Evolutionary conservation across 2,329 filamentous ascomycete genomes (phyloP).

Genomic region (Phoma sp.): DNA sequence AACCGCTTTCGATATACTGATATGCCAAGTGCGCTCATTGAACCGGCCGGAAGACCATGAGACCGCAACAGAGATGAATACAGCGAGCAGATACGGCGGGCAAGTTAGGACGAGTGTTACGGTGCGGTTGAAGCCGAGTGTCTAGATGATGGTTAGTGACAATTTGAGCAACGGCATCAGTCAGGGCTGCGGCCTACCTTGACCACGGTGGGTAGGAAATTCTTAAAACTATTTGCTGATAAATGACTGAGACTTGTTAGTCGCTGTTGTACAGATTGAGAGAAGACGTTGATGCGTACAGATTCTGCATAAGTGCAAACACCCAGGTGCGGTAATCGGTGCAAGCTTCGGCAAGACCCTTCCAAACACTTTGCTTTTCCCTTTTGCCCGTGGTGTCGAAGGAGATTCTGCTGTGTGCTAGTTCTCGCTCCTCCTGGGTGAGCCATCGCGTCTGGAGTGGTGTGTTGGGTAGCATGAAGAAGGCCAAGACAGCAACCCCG

Average conservation of each 20-base stretch:
- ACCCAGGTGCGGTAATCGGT: conserved; percentile 26
- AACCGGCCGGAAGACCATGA: conserved; percentile 34
- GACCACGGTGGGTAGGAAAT: conserved; percentile 15
- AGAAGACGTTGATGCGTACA: conserved; percentile 2
- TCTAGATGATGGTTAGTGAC: background rate
- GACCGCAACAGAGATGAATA: conserved; percentile 29
- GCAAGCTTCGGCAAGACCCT: conserved; percentile 21
- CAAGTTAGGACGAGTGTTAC: conserved; percentile 36
- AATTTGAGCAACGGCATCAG: too few relatives aligned
- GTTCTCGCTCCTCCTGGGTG: conserved; percentile 50
- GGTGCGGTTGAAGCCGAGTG: conserved; percentile 39
- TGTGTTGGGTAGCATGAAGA: conserved; percentile 22
- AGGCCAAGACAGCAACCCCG: conserved; percentile 21
- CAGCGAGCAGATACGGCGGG: conserved; percentile 43
- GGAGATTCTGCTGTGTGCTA: conserved; percentile 33
- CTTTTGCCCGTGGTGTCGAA: conserved; percentile 53
- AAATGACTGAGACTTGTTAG: background rate
- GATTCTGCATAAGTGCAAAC: conserved; percentile 25
- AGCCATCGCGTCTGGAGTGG: conserved; percentile 51
- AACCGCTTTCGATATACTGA: conserved; percentile 32
- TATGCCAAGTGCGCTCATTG: conserved; percentile 43
- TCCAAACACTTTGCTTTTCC: conserved; percentile 22
- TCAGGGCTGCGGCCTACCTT: background rate
- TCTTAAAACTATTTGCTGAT: conserved; percentile 13
- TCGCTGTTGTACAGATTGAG: background rate